Percentiles rank a stretch among this genome's conserved stretches.
Conservation (phyloP, 2,329 filamentous ascomycete species). For the Cadophora sp. region DNA sequence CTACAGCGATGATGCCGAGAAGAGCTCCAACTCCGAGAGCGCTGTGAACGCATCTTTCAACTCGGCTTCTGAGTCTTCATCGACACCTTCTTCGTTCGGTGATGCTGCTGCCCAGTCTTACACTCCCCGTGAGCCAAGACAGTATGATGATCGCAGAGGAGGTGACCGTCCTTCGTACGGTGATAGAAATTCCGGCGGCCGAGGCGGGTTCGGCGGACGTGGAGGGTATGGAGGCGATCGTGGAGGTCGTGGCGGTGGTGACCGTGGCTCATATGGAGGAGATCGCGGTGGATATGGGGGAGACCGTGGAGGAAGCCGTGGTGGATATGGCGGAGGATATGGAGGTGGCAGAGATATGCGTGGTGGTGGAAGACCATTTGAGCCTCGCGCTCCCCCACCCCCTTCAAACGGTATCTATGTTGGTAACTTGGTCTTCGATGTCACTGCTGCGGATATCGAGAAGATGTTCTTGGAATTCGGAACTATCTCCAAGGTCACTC, state of each 20-base stretch:
- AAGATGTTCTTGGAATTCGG: conserved; percentile 65
- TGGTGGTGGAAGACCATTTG: conserved; percentile 8
- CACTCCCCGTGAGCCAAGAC: conserved; percentile 22
- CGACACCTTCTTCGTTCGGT: conserved; percentile 23
- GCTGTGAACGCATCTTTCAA: conserved; percentile 37
- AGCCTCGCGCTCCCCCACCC: background rate
- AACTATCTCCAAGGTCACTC: conserved; percentile 55
- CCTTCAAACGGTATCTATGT: conserved; percentile 57
- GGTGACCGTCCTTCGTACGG: conserved; percentile 17
- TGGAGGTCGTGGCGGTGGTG: conserved; percentile 13
- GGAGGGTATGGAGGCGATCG: background rate
- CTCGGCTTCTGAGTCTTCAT: conserved; percentile 33
- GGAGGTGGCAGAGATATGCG: conserved; percentile 7
- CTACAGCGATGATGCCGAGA: conserved; percentile 51
- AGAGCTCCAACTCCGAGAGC: background rate
- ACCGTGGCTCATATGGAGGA: conserved; percentile 6
- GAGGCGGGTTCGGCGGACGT: conserved; percentile 11
- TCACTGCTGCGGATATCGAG: conserved; percentile 64
- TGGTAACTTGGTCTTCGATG: conserved; percentile 74
- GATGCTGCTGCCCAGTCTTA: conserved; percentile 29
- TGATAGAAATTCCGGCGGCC: conserved; percentile 11
- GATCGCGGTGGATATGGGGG: conserved; percentile 18
- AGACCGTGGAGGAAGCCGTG: conserved; percentile 17
- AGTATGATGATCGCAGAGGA: conserved; percentile 6
- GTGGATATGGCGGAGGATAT: conserved; percentile 16